These are phyloP conservation scores for Fusarium pseudograminearum DNA, from an alignment of 2,329 filamentous ascomycete species.

Conservation along the genomic window DNA sequence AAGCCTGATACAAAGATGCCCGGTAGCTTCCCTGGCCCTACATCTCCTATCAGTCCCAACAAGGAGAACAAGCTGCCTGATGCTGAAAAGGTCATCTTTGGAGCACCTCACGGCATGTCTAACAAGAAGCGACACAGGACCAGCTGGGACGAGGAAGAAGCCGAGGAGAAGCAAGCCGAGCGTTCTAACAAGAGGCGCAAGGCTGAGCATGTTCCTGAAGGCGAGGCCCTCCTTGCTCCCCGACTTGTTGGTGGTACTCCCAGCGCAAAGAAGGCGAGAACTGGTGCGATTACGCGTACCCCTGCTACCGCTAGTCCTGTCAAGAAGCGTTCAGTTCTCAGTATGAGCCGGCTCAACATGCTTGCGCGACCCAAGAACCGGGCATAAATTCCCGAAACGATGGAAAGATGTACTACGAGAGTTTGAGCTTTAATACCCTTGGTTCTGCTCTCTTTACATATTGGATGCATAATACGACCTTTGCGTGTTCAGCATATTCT, in stretches of 20 bases:
- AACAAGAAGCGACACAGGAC: constrained; percentile 76
- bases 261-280: constrained; percentile 53
- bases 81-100: constrained; percentile 54
- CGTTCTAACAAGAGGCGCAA: constrained; percentile 71
- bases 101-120: constrained; percentile 70
- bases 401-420: not conserved
- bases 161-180: constrained; percentile 60
- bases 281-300: constrained; percentile 35
- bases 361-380: constrained; percentile 71
- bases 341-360: constrained; percentile 70
- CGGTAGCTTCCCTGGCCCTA: constrained; percentile 63
- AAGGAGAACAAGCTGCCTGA: constrained; percentile 67
- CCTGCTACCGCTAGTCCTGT: constrained; percentile 56
- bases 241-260: constrained; percentile 57
- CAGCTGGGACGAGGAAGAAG: constrained; percentile 67
- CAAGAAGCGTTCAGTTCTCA: constrained; percentile 67
- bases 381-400: constrained; percentile 51
- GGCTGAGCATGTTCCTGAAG: constrained; percentile 61
- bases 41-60: constrained; percentile 56
- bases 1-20: constrained; percentile 62
- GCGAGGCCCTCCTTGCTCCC: constrained; percentile 65
- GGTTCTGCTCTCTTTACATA: constrained; percentile 8
- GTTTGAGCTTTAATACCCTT: not conserved
- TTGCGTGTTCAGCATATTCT: constrained; percentile 13
- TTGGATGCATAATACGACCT: constrained; percentile 43